Conservation (phyloP, 139 green algal species). For the Choricystis sp. region DNA sequence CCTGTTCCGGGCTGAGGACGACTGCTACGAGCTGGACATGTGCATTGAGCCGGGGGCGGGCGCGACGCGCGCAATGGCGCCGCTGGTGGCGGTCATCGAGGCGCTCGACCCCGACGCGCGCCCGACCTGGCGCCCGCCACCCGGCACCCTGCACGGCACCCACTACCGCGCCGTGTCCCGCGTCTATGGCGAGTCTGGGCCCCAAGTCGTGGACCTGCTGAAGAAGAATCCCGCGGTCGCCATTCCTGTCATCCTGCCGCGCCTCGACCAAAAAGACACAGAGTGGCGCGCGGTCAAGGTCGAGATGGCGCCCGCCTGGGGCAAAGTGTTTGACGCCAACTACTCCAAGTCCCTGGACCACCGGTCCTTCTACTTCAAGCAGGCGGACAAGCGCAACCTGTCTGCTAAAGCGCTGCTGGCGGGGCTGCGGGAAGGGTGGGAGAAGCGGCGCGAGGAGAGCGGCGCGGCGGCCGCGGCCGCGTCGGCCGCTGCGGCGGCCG, state of each 20-base stretch:
- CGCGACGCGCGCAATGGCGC: conserved; percentile 32
- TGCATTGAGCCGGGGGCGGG: conserved; percentile 65
- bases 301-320: conserved; percentile 70
- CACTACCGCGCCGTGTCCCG: conserved; percentile 63
- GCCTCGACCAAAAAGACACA: conserved; percentile 82
- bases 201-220: conserved; percentile 59
- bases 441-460: conserved; percentile 41
- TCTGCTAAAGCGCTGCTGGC: conserved; percentile 68
- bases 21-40: conserved; percentile 96
- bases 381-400: conserved; percentile 89
- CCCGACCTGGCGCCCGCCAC: conserved; percentile 20
- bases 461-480: conserved; percentile 14
- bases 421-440: conserved; percentile 77
- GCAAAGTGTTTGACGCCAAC: conserved; percentile 85
- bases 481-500: conserved; percentile 6
- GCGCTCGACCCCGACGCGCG: conserved; percentile 45
- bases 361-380: conserved; percentile 99
- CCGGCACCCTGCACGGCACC: conserved; percentile 31
- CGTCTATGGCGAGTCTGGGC: conserved; percentile 66
- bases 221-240: conserved; percentile 68
- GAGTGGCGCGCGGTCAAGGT: conserved; percentile 65
- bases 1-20: conserved; percentile 83
- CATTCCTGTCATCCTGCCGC: conserved; percentile 64
- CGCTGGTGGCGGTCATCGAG: conserved; percentile 35
- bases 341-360: conserved; percentile 97